These are phyloP conservation scores for Solanum neorickii DNA, from an alignment of 257 asterid genomes.

Conservation along the genomic window DNA sequence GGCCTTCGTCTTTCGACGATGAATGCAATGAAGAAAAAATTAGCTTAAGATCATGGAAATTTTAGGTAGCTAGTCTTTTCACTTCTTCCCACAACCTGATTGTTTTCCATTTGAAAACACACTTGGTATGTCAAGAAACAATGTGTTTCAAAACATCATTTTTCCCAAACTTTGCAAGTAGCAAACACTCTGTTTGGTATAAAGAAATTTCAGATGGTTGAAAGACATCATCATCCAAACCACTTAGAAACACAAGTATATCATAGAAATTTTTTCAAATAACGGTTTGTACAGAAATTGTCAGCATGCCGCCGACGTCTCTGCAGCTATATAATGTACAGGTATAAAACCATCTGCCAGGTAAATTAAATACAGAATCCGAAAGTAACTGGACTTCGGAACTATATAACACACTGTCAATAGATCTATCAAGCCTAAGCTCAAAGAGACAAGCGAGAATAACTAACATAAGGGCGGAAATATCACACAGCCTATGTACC, in stretches of 20 bases:
- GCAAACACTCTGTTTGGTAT: neutral
- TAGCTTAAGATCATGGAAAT: neutral
- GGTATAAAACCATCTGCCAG: neutral
- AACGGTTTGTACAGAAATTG: neutral
- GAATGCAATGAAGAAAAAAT: slow-evolving; percentile 2
- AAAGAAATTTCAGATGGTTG: neutral
- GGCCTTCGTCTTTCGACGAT: neutral
- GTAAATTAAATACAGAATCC: neutral
- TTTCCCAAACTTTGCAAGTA: neutral
- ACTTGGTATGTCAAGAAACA: neutral
- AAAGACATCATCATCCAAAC: neutral
- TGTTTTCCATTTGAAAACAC: neutral
- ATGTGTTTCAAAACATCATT: neutral
- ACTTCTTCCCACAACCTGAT: neutral
- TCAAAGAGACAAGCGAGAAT: neutral
- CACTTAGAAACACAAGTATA: neutral
- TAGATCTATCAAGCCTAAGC: neutral
- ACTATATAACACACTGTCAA: neutral
- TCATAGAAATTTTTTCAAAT: neutral
- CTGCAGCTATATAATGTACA: neutral
- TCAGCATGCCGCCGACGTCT: neutral
- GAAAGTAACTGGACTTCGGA: neutral
- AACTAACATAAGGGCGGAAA: neutral
- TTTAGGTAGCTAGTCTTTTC: neutral
- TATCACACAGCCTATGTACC: neutral